Base-by-base conservation (phyloP, 768 basidiomycete species). In the Tricholoma terreum region DNA sequence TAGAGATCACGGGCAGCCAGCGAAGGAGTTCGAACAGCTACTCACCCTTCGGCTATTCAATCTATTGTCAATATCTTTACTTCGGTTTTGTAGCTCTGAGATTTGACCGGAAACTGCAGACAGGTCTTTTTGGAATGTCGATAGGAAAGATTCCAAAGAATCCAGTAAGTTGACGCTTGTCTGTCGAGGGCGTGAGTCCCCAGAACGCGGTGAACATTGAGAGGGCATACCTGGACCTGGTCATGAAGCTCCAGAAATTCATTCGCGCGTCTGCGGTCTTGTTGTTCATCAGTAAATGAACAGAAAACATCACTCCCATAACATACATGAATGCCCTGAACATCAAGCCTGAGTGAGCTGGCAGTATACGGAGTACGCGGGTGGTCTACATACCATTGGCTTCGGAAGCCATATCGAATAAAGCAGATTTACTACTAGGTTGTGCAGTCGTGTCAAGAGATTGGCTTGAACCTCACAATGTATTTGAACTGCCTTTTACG, bases 81-180 rank as follows among this genome's bases (percentile, higher is more conserved):
- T 95, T 33, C 92, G 81, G 61, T 85, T 83, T 67, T 98, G 97
- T 21, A 99, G 79, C 60, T 98, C 93, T 1, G 92, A 90, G 69
- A 99, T 96, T 69, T 99, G 95, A 3, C 94, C 92, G 2, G 97
- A 98, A 9, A 98, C 97, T 1, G 89, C 87, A 5, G 93, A 90
- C 19, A 99, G 79, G 71, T 99, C 96, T 63, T 81, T 89, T 72
- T 98, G 96, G 67, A 99, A 99, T 0, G 92, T 97, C 2, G 93
- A 94, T 10, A 99, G 80, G 71, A 98, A 98, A 1, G 85, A 80
- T 62, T 97, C 89, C 3, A 99, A 80, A 1, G 92, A 92, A 66
- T 93, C 87, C 53, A 99, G 79, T 17, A 98, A 81, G 57, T 79
- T 80, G 12, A 91, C 82, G 66, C 95, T 96, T 14, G 92, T 89